Evolutionary conservation across 805 yeast species (phyloP), one percentile per base, ranked within the genome.

Genomic region (Schizosaccharomyces octosporus): DNA sequence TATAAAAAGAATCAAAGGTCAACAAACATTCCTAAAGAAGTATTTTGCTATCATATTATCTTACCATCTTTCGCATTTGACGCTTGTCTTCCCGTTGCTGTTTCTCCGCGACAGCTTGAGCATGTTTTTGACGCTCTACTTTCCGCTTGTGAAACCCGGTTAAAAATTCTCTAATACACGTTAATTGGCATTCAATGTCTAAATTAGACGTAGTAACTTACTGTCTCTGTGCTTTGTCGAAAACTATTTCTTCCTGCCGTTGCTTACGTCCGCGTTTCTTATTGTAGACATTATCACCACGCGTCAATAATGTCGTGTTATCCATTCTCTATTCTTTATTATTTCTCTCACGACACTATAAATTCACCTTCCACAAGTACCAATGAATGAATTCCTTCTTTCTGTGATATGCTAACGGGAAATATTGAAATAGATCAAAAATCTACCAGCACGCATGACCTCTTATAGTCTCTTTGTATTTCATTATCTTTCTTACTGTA

Each of bases 61-160:
- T 5, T 51, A 51, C 57, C 31, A 13, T 7, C 27, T 51, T 51
- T 29, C 57, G 21, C 36, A 51, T 95, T 66, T 84, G 94, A 11
- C 87, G 76, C 66, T 79, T 79, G 1, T 81, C 81, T 65, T 80
- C 73, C 62, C 89, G 77, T 4, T 84, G 93, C 69, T 83, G 85
- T 69, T 89, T 95, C 66, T 83, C 82, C 60, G 79, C 79, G 67
- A 76, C 81, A 63, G 79, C 86, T 66, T 80, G 81, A 0, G 97
- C 97, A 65, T 83, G 82, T 73, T 87, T 89, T 72, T 85, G 85
- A 70, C 97, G 79, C 68, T 85, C 85, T 19, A 90, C 70, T 70
- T 90, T 90, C 68, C 98, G 79, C 73, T 90, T 90, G 72, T 93
- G 97, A 71, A 90, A 90, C 51, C 98, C 98, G 2, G 97, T 90